These are phyloP conservation scores for Trichoderma semiorbis DNA, from an alignment of 2,329 filamentous ascomycete species.

Conservation along the genomic window DNA sequence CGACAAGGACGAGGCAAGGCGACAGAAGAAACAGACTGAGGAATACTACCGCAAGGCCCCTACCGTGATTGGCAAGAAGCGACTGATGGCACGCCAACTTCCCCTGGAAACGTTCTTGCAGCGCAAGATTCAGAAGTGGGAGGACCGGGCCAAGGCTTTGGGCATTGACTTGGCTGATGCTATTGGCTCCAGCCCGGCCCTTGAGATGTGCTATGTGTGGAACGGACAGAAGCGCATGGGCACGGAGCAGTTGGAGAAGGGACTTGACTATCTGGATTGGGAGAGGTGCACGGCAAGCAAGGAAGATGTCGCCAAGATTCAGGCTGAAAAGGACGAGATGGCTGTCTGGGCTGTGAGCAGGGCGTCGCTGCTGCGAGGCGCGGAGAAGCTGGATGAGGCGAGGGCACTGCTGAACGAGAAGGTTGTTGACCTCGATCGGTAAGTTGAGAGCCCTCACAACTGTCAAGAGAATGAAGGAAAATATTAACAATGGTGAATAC, in stretches of 20 bases:
- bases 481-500: background rate
- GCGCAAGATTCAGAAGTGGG: conserved; percentile 86
- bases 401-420: conserved; percentile 60
- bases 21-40: conserved; percentile 62
- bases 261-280: conserved; percentile 62
- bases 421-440: conserved; percentile 64
- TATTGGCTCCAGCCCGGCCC: conserved; percentile 72
- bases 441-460: conserved; percentile 24
- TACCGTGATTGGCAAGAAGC: conserved; percentile 75
- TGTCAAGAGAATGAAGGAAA: no score
- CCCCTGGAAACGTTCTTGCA: conserved; percentile 85
- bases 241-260: conserved; percentile 58
- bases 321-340: conserved; percentile 55
- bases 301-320: conserved; percentile 43
- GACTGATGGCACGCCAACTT: conserved; percentile 82
- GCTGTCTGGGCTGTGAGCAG: conserved; percentile 65
- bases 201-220: conserved; percentile 95
- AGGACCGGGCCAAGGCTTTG: conserved; percentile 66
- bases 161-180: conserved; percentile 72
- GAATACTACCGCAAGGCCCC: conserved; percentile 70
- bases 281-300: conserved; percentile 52
- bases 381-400: conserved; percentile 63
- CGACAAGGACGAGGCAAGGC: conserved; percentile 44
- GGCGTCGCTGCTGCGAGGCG: conserved; percentile 61
- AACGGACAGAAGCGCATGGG: conserved; percentile 83